Base-by-base conservation (phyloP, 768 basidiomycete species). In the Gymnopilus junonius region DNA sequence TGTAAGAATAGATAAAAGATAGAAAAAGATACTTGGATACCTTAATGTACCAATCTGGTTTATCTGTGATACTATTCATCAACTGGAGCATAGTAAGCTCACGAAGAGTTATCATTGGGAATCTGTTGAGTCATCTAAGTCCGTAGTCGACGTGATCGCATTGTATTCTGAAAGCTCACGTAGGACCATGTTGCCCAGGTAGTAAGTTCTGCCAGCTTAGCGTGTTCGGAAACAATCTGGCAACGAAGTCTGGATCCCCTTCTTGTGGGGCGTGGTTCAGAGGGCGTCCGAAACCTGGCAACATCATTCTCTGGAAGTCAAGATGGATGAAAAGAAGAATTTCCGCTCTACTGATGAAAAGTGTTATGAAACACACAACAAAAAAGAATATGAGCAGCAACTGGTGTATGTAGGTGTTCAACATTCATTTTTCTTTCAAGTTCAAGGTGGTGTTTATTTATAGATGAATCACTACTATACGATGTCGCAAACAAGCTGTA, bases 21-120 rank as follows among this genome's bases (percentile, higher is more conserved):
- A 35, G 34, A 35, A 35, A 35, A 35, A 35, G 34, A 35, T 35
- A 5, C 20, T 34, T 25, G 35, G 8, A 53, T 63, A 73, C 78
- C 68, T 79, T 77, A 35, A 61, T 59, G 34, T 75, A 48, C 78
- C 77, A 78, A 6, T 75, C 70, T 0, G 66, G 58, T 61, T 79
- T 76, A 43, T 79, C 76, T 0, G 76, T 77, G 14, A 76, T 56
- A 20, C 43, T 58, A 61, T 79, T 77, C 76, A 79, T 78, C 37
- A 77, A 69, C 11, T 67, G 70, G 15, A 77, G 51, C 77, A 78
- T 78, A 1, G 68, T 66, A 6, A 75, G 64, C 53, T 78, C 76
- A 17, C 76, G 73, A 7, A 75, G 58, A 0, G 75, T 75, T 5
- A 61, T 69, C 32, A 71, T 43, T 15, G 58, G 45, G n/a, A n/a